phyloP scores from a whole-genome alignment of 495 filamentous ascomycete species.

The Glonium stellatum region DNA sequence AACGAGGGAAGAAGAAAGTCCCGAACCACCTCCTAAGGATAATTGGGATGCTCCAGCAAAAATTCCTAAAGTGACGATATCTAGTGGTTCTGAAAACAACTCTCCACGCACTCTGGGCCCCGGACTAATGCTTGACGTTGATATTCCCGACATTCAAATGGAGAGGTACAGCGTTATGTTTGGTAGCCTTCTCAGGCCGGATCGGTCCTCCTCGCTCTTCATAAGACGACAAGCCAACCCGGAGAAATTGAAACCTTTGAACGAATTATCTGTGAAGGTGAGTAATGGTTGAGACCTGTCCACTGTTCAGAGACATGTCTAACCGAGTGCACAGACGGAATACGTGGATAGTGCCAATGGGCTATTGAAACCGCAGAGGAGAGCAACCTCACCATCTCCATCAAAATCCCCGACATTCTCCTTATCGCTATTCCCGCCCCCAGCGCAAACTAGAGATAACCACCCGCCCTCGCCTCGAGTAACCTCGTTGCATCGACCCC shows the following conservation, averaged over 20 bases:
- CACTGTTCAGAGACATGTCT: slow-evolving; percentile 2
- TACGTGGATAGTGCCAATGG: slow-evolving; percentile 10
- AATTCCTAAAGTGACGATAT: slow-evolving; percentile 21
- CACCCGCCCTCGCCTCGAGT: slow-evolving; percentile 39
- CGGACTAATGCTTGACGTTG: slow-evolving; percentile 51
- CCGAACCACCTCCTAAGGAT: slow-evolving; percentile 18
- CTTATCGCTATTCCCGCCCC: slow-evolving; percentile 53
- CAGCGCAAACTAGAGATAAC: not conserved
- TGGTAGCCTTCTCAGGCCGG: slow-evolving; percentile 57
- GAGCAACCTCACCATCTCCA: slow-evolving; percentile 24
- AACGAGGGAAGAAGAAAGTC: slow-evolving; percentile 18
- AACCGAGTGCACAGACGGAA: slow-evolving; percentile 13
- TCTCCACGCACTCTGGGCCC: slow-evolving; percentile 23
- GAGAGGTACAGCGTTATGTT: slow-evolving; percentile 97
- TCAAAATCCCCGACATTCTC: slow-evolving; percentile 51
- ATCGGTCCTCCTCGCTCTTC: slow-evolving; percentile 47
- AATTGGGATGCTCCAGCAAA: slow-evolving; percentile 17
- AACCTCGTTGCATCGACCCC: slow-evolving; percentile 35
- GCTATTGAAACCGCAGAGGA: slow-evolving; percentile 19
- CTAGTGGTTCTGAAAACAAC: slow-evolving; percentile 14
- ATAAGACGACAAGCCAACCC: slow-evolving; percentile 63
- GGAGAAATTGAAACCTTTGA: slow-evolving; percentile 52
- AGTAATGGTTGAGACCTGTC: slow-evolving; percentile 9
- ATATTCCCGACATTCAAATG: slow-evolving; percentile 73
- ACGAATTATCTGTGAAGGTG: slow-evolving; percentile 31